Percentiles rank a stretch among this genome's conserved stretches.
phyloP scores from a whole-genome alignment of 352 stramenopile genomes.

The Globisporangium viniferum region DNA sequence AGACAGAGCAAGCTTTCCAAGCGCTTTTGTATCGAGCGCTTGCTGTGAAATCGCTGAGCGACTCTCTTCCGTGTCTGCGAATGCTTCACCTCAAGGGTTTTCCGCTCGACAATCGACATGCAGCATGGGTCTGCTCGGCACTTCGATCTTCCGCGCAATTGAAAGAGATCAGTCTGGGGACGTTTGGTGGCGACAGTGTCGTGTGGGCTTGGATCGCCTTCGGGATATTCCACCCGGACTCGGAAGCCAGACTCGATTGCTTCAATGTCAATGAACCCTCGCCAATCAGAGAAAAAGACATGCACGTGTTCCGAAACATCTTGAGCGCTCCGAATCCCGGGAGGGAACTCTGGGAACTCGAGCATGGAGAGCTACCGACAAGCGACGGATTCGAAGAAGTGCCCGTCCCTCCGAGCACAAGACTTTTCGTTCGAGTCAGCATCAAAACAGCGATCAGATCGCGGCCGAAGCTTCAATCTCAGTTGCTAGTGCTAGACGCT shows the following conservation, averaged over 20 bases:
- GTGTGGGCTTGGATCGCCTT: constrained; percentile 43
- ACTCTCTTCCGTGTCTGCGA: not conserved
- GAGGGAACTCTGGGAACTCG: constrained; percentile 15
- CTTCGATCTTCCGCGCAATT: not conserved
- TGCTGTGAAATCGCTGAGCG: too few relatives aligned
- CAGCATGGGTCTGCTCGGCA: not conserved
- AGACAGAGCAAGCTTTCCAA: too few relatives aligned
- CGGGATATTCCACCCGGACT: constrained; percentile 41
- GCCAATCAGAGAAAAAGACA: constrained; percentile 12
- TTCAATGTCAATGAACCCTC: constrained; percentile 28
- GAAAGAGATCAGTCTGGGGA: not conserved
- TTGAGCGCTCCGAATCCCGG: constrained; percentile 22
- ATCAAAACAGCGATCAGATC: constrained; percentile 22
- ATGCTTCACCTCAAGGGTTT: not conserved
- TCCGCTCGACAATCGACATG: not conserved
- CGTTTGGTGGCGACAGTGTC: too few relatives aligned
- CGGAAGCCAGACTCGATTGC: constrained; percentile 22
- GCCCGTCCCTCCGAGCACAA: constrained; percentile 17
- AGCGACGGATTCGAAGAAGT: constrained; percentile 26
- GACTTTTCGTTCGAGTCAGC: constrained; percentile 22
- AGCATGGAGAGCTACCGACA: constrained; percentile 19
- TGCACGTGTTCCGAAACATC: constrained; percentile 15
- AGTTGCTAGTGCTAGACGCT: not conserved
- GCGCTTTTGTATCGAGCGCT: too few relatives aligned
- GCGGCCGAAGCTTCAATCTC: constrained; percentile 4